Conservation (phyloP, 2,329 filamentous ascomycete genomes). For the Chaetomiaceae sp. region DNA sequence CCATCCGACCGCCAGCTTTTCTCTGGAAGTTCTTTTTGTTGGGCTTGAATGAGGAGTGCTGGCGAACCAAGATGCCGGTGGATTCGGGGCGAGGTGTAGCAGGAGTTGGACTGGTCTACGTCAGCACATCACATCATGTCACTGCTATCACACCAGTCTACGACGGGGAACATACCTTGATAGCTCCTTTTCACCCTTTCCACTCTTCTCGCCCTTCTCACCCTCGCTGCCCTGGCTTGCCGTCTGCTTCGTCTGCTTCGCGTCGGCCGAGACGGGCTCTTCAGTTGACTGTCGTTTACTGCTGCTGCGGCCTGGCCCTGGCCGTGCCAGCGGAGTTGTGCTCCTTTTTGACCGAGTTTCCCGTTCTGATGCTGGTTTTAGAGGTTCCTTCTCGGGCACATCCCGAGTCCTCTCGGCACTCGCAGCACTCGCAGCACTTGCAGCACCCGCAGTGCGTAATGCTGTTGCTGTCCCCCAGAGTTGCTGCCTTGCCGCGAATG, state of each 20-base stretch:
- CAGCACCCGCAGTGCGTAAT: too few relatives aligned
- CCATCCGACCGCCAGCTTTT: constrained; percentile 36
- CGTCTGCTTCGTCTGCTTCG: neutral
- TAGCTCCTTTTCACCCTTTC: constrained; percentile 5
- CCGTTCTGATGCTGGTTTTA: neutral
- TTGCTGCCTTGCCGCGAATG: constrained; percentile 40
- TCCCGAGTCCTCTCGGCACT: neutral
- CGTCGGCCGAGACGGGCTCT: neutral
- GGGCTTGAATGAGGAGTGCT: constrained; percentile 44
- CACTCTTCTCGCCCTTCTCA: too few relatives aligned
- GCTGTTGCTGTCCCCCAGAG: constrained; percentile 28
- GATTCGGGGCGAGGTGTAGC: constrained; percentile 10
- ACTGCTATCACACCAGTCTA: too few relatives aligned
- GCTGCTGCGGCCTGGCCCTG: constrained; percentile 4
- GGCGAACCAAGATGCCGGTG: constrained; percentile 18
- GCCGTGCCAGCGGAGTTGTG: neutral
- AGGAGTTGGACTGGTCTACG: neutral
- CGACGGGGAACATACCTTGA: constrained; percentile 8
- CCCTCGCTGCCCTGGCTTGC: neutral
- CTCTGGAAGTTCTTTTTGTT: constrained; percentile 40
- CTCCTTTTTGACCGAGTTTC: neutral
- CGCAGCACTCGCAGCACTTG: neutral
- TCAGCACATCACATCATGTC: neutral
- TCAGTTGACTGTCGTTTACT: constrained; percentile 9
- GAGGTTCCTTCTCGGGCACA: neutral